These are phyloP conservation scores for Mallotus japonicus DNA, from an alignment of 441 rosid species.

Conservation along the genomic window DNA sequence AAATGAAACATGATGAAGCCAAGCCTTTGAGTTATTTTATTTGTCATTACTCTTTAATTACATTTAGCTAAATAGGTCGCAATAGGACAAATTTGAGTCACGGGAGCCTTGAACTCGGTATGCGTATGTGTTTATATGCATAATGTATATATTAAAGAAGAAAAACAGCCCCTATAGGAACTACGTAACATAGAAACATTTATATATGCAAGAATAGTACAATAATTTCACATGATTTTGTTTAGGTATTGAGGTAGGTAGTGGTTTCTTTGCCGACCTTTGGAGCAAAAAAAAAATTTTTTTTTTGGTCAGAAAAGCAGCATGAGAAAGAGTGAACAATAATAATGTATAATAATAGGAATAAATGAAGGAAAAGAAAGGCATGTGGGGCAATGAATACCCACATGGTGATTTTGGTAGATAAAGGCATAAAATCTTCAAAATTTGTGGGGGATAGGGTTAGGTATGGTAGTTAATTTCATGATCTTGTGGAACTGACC, in stretches of 20 bases:
- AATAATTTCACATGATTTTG: not conserved
- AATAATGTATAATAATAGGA: not conserved
- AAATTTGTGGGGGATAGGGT: conserved; percentile 27
- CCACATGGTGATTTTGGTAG: conserved; percentile 34
- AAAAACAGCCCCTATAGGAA: not conserved
- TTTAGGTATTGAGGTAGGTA: not conserved
- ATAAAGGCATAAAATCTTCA: conserved; percentile 27
- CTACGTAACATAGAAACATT: not conserved
- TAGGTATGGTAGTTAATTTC: conserved; percentile 43
- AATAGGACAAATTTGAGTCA: too few species aligned
- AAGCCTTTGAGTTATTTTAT: too few species aligned
- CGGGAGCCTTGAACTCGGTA: too few species aligned
- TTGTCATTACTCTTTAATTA: too few species aligned
- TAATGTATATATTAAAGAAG: too few species aligned
- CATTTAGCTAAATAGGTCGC: too few species aligned
- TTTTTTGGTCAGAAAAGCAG: too few species aligned
- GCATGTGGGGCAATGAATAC: conserved; percentile 23
- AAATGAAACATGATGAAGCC: too few species aligned
- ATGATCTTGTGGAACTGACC: conserved; percentile 12
- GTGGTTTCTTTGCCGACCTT: not conserved
- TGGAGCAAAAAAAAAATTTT: not conserved
- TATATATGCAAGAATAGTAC: not conserved
- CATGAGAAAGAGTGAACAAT: too few species aligned
- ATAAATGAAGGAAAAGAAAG: not conserved
- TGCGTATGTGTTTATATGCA: too few species aligned